Evolutionary conservation across 148 eudicot genomes (phyloP).

Genomic region (Vaccinium vitisidaea): DNA sequence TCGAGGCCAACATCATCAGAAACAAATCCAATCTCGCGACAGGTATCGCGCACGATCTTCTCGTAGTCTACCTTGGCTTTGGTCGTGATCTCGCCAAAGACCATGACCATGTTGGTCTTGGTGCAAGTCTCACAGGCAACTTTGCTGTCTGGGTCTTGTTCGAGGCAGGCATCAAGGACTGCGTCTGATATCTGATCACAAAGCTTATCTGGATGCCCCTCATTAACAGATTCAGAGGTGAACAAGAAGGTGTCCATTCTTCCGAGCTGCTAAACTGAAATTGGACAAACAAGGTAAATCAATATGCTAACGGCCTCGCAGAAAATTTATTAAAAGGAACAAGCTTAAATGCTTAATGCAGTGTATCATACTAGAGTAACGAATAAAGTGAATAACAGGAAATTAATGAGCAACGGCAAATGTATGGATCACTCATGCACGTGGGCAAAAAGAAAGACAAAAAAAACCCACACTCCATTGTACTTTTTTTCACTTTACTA

Average conservation of each 20-base stretch:
- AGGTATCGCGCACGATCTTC: slow-evolving; percentile 27
- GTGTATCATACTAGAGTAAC: neutral
- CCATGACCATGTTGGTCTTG: slow-evolving; percentile 33
- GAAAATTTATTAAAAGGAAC: neutral
- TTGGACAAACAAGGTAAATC: neutral
- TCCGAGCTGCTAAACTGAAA: neutral
- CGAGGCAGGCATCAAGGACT: slow-evolving; percentile 29
- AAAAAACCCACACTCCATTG: neutral
- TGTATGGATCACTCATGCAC: neutral
- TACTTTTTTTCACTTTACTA: no score
- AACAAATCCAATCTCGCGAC: slow-evolving; percentile 25
- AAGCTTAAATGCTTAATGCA: no score
- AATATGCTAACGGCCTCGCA: neutral
- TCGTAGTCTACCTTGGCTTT: slow-evolving; percentile 27
- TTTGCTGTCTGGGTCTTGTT: slow-evolving; percentile 31
- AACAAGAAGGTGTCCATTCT: slow-evolving; percentile 17
- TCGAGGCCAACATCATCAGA: slow-evolving; percentile 27
- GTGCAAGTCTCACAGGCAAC: slow-evolving; percentile 33
- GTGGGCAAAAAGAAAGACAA: neutral
- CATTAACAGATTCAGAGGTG: slow-evolving; percentile 24
- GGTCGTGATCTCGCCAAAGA: slow-evolving; percentile 29
- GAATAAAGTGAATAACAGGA: neutral
- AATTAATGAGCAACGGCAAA: neutral
- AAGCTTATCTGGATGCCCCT: slow-evolving; percentile 33
- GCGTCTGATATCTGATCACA: slow-evolving; percentile 33